A percentile compares a stretch with the other conserved stretches of the same genome.
Conservation (phyloP, 768 basidiomycete genomes). For the Lanmaoa rubissima region DNA sequence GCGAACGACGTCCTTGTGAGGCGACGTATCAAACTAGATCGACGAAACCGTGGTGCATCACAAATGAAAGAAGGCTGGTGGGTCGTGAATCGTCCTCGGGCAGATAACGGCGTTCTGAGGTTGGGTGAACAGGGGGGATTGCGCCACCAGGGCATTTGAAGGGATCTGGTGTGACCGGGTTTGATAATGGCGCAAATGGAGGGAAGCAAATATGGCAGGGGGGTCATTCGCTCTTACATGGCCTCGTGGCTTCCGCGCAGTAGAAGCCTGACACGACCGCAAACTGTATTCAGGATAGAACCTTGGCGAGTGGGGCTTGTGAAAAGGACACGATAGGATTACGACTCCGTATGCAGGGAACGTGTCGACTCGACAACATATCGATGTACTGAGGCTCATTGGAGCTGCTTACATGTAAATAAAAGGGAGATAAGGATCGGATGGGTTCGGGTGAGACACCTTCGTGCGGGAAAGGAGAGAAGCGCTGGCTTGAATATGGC, state of each 20-base stretch:
- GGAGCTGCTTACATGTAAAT: not conserved
- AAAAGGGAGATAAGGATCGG: constrained; percentile 18
- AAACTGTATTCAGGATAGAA: not conserved
- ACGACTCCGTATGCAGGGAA: not conserved
- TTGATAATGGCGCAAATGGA: constrained; percentile 13
- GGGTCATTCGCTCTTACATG: not conserved
- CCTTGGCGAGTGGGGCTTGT: not conserved
- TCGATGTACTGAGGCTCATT: not conserved
- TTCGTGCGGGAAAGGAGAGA: constrained; percentile 1
- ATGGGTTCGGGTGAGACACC: constrained; percentile 16
- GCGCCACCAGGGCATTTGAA: not conserved
- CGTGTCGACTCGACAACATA: not conserved
- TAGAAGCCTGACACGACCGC: constrained; percentile 3
- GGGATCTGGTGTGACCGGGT: not conserved
- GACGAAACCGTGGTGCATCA: not conserved
- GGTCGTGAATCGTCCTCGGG: constrained; percentile 1
- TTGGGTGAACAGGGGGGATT: not conserved
- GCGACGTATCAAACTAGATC: not conserved
- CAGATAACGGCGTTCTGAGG: not conserved
- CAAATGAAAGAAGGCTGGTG: not conserved
- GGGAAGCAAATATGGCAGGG: not conserved
- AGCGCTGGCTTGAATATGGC: constrained; percentile 7
- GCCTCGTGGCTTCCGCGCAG: constrained; percentile 17
- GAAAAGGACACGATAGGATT: not conserved
- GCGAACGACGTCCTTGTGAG: not conserved